A percentile compares a stretch with the other conserved stretches of the same genome.
These are phyloP conservation scores for Candida pseudoglaebosa DNA, from an alignment of 805 yeast species.

Conservation along the genomic window DNA sequence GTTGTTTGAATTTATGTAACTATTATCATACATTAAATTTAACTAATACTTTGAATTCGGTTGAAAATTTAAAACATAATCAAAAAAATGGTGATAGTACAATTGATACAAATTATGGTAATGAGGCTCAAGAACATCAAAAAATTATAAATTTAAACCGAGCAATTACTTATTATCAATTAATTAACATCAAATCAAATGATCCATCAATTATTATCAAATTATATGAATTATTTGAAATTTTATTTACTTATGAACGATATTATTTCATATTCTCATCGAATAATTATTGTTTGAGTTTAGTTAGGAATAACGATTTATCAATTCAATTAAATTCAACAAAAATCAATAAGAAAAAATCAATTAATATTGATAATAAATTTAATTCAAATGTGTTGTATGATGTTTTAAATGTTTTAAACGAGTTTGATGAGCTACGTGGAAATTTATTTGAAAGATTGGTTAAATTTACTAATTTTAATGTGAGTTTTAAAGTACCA, in stretches of 20 bases:
- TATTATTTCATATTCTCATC: slow-evolving; percentile 16
- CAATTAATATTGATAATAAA: slow-evolving; percentile 6
- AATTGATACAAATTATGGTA: slow-evolving; percentile 9
- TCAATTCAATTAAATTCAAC: slow-evolving; percentile 7
- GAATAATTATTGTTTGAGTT: slow-evolving; percentile 11
- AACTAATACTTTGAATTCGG: slow-evolving; percentile 20
- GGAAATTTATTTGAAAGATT: slow-evolving; percentile 3
- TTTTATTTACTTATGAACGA: slow-evolving; percentile 25
- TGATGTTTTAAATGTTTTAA: slow-evolving; percentile 5
- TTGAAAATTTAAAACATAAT: slow-evolving; percentile 9
- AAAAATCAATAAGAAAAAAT: slow-evolving; percentile 2
- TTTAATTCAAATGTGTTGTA: slow-evolving; percentile 6
- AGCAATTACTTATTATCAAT: slow-evolving; percentile 28
- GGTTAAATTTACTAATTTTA: slow-evolving; percentile 10
- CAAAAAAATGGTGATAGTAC: slow-evolving; percentile 1
- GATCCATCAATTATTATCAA: slow-evolving; percentile 18
- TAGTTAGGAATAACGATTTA: slow-evolving; percentile 11
- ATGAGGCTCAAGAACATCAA: slow-evolving; percentile 26
- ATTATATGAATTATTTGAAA: slow-evolving; percentile 29
- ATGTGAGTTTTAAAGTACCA: slow-evolving; percentile 4
- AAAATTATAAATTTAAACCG: slow-evolving; percentile 24
- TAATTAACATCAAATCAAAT: slow-evolving; percentile 23
- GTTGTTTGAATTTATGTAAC: slow-evolving; percentile 25
- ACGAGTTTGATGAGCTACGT: slow-evolving; percentile 5
- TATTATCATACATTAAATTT: slow-evolving; percentile 28